A percentile compares a stretch with the other conserved stretches of the same genome.
phyloP scores from a whole-genome alignment of 164 flowering plant species.

The Liquidambar formosana region DNA sequence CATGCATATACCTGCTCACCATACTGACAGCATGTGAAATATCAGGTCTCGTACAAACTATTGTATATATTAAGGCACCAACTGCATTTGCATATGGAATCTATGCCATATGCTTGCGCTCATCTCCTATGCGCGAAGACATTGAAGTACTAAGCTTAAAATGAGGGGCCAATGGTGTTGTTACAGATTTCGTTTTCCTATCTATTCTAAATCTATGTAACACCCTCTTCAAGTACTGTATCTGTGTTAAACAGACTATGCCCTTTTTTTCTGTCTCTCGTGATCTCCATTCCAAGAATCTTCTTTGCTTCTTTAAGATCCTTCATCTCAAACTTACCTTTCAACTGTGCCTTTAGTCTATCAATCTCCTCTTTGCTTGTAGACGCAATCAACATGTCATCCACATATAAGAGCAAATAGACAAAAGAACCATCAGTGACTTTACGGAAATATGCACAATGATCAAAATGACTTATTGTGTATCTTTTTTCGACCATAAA shows the following conservation, averaged over 20 bases:
- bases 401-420: not conserved
- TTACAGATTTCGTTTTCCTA: not conserved
- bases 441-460: not conserved
- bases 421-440: not conserved
- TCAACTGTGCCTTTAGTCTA: too few relatives aligned
- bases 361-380: too few relatives aligned
- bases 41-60: too few relatives aligned
- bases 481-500: not conserved
- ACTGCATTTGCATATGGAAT: not conserved
- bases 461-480: not conserved
- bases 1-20: too few relatives aligned
- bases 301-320: too few relatives aligned
- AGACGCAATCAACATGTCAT: conserved; percentile 1
- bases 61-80: not conserved
- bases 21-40: too few relatives aligned
- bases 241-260: not conserved
- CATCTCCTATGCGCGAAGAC: not conserved
- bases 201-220: not conserved
- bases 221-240: not conserved
- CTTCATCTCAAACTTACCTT: too few relatives aligned
- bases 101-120: not conserved
- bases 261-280: too few relatives aligned
- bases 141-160: not conserved
- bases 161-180: not conserved
- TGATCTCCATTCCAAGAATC: too few relatives aligned